Evolutionary conservation across 2,329 filamentous ascomycete genomes (phyloP), one percentile per base, ranked within the genome.

Genomic region (Colletotrichum brevisporum): DNA sequence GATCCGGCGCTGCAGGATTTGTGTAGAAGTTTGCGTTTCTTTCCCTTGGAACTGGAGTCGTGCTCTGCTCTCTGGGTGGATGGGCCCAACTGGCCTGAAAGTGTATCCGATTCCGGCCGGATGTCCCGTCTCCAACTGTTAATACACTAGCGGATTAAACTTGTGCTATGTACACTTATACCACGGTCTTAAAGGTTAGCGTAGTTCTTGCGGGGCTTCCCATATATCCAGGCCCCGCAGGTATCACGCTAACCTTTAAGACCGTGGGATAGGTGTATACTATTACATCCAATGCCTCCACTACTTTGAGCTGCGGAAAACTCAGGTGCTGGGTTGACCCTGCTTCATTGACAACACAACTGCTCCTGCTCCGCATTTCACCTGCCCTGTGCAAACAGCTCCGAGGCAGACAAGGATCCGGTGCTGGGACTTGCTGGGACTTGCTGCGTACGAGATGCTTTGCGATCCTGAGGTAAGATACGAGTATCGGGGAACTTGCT

Each of bases 381-480:
- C 27, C 60, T 63, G 47, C 53, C 43, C 41, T 50, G 51, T 52
- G 36, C 21, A 43, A 26, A 41, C 31, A 8, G 27, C n/a, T 21
- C 39, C 41, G 53, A 68, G 48, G 54, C 21, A 63, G 52, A 27
- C 60, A 51, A 64, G 47, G 56, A 59, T 59, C 21, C 16, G 8
- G 8, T 36, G 31, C 6, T 36, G 27, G 31, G n/a, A 18, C 8
- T 15, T 39, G 50, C 39, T 62, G 10, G 31, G 24, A 18, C 8
- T 15, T 39, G 54, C 39, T 62, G 10, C 31, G 31, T 36, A 9
- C 8, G 31, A 62, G 59, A 43, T 69, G 61, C 61, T 69, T 69
- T 59, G 54, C 18, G 63, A 69, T 69, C 18, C 66, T 55, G 54
- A 65, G 47, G 66, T 69, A 69, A 66, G 61, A 60, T 48, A 24